Base-by-base conservation (phyloP, 495 filamentous ascomycete genomes). In the Trichodelitschia bisporula region DNA sequence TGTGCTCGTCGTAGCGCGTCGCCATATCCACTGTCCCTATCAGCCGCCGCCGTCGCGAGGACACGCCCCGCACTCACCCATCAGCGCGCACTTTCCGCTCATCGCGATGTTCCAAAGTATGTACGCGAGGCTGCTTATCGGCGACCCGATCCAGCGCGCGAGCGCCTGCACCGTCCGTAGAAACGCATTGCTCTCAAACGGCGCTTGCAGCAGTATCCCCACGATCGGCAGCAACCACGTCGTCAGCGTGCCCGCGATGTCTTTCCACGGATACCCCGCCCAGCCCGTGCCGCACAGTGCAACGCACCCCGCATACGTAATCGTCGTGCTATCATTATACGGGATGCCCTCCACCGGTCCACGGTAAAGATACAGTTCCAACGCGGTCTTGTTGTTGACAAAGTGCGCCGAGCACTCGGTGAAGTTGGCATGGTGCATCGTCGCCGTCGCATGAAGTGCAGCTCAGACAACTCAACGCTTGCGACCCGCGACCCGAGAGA, bases 81-180 rank as follows among this genome's bases (percentile, higher is more conserved):
- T 48, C 29, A 56, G 35, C 5, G 57, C 56, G 20, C 51, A 57
- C 36, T 51, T 60, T 11, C 48, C 56, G 3, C 45, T 55, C 12
- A 60, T 43, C 37, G 42, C 50, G 40, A 60, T 58, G 28, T 60
- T 57, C 55, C 56, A 59, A 3, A 59, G 45, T 2, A 53, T 52
- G 26, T 51, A 57, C 3, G 46, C 37, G 8, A 59, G 37, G 8
- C 44, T 44, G 4, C 45, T 40, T 1, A 59, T 55, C 0, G 53
- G 55, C 12, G 36, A 45, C 1, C 57, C 54, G 0, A 54, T 9
- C 43, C 50, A 61, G 20, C 57, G 33, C 13, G 39, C 39, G 14
- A 45, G 38, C 2, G 51, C 44, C 15, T 51, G 37, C 10, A 53
- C 31, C 10, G 52, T 57, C 29, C 39, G 30, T 37, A 35, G 42